Evolutionary conservation across 371 early-diverging fungal genomes (phyloP), one percentile per base, ranked within the genome.

Genomic region (Batrachochytrium dendrobatidis): DNA sequence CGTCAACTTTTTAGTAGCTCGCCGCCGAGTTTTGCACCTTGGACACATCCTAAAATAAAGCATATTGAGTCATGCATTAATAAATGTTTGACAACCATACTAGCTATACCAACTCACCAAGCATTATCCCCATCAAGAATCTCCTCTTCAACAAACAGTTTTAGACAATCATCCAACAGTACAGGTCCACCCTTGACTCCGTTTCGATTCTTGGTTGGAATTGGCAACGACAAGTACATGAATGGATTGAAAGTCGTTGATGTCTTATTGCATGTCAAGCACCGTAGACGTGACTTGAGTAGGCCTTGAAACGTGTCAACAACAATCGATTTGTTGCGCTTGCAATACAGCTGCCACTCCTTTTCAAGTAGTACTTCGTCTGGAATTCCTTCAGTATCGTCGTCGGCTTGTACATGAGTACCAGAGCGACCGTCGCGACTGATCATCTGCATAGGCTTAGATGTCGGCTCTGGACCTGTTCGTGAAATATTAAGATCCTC

Each of bases 271-370:
- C 99, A 99, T 18, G 80, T 79, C 24, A 83, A 65, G 61, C 99
- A 99, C 34, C 76, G 77, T 33, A 98, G 68, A 43, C 80, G 74
- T 63, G 88, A 89, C 60, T 80, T 80, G 52, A 89, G 83, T 64
- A 88, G 89, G 3, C 94, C 95, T 73, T 92, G 94, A 65, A 96
- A 92, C 61, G 92, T 54, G 33, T 85, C 86, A 6, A 95, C 94
- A 46, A 99, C 80, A n/a, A 97, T 85, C 50, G 92, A 91, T 58
- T 84, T 77, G 68, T 98, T 94, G 15, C 82, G 66, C 50, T 71
- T 61, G 50, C 83, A 69, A 69, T 95, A 92, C 25, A 77, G 71
- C 34, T 79, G 79, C 97, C 95, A 95, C 44, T 87, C 87, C 61
- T 83, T 56, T 26, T 66, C 61, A 24, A 61, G 50, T 32, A 64